phyloP scores from a whole-genome alignment of 2,329 filamentous ascomycete genomes.

The Cyanodermella asteris region DNA sequence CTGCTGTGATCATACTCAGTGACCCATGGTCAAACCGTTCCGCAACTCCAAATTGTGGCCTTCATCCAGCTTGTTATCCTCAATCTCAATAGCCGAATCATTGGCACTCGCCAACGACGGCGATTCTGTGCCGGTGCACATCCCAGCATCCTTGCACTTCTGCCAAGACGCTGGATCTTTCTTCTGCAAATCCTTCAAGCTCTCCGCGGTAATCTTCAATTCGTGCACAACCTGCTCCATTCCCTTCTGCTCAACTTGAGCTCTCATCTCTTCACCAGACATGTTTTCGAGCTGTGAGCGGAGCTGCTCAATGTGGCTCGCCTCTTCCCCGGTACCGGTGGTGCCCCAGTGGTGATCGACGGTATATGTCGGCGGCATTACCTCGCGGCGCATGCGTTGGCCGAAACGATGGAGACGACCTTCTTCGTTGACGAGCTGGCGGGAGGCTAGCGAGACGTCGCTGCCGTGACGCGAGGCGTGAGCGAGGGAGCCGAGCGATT shows the following conservation, averaged over 20 bases:
- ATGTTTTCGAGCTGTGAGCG: constrained; percentile 21
- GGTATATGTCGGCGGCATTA: constrained; percentile 29
- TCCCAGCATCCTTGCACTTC: background rate
- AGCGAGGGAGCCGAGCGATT: constrained; percentile 2
- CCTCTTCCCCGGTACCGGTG: constrained; percentile 16
- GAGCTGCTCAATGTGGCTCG: constrained; percentile 23
- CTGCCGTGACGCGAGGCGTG: constrained; percentile 36
- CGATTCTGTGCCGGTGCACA: no score
- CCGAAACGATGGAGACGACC: constrained; percentile 47
- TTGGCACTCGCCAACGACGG: no score
- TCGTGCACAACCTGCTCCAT: constrained; percentile 20
- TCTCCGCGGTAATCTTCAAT: constrained; percentile 22
- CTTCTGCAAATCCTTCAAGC: constrained; percentile 19
- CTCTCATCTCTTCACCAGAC: constrained; percentile 19
- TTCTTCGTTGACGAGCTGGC: constrained; percentile 45
- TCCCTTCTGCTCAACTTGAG: constrained; percentile 17
- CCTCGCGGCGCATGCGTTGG: constrained; percentile 41
- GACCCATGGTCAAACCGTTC: no score
- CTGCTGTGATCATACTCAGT: no score
- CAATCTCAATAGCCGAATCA: no score
- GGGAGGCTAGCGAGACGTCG: constrained; percentile 45
- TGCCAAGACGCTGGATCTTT: constrained; percentile 15
- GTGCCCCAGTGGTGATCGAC: constrained; percentile 18
- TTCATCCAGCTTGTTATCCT: no score
- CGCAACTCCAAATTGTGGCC: no score